Conservation (phyloP, 192 early-diverging fungal genomes). For the Fimicolochytrium jonesii region DNA sequence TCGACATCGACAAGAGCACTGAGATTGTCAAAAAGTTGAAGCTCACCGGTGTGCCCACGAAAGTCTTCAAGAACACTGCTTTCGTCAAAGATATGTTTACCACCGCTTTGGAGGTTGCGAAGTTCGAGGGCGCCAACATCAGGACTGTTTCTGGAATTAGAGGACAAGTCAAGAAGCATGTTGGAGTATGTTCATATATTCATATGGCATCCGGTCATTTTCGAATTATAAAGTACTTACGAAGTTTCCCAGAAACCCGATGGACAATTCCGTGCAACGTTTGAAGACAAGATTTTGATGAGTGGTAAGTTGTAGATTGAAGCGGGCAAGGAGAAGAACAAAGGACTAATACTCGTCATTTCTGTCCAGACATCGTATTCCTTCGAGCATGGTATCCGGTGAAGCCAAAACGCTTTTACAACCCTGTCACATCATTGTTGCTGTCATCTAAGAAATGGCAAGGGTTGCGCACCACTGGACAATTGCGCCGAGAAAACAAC, state of each 20-base stretch:
- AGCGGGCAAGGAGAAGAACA: neutral
- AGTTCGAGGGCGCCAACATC: conserved; percentile 95
- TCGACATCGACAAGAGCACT: conserved; percentile 87
- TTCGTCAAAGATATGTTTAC: conserved; percentile 99
- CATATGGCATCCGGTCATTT: neutral
- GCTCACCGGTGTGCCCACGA: conserved; percentile 88
- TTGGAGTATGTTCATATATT: conserved; percentile 49
- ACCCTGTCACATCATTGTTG: conserved; percentile 92
- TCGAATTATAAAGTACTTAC: neutral
- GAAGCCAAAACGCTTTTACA: conserved; percentile 94
- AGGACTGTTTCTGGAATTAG: conserved; percentile 96
- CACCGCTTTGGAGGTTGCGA: conserved; percentile 91
- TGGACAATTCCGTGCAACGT: conserved; percentile 93
- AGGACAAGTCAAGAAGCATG: conserved; percentile 93
- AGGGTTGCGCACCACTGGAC: conserved; percentile 83
- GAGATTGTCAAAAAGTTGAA: conserved; percentile 99
- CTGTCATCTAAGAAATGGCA: conserved; percentile 76
- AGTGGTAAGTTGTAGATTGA: conserved; percentile 57
- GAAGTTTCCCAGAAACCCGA: conserved; percentile 60
- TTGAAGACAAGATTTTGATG: conserved; percentile 96
- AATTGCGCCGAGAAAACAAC: conserved; percentile 69
- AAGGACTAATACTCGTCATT: neutral
- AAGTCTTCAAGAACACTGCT: conserved; percentile 96
- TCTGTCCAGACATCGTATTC: conserved; percentile 86
- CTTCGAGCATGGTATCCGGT: conserved; percentile 95